Evolutionary conservation across 2,329 filamentous ascomycete species (phyloP).

Genomic region (Alternaria infectoria): DNA sequence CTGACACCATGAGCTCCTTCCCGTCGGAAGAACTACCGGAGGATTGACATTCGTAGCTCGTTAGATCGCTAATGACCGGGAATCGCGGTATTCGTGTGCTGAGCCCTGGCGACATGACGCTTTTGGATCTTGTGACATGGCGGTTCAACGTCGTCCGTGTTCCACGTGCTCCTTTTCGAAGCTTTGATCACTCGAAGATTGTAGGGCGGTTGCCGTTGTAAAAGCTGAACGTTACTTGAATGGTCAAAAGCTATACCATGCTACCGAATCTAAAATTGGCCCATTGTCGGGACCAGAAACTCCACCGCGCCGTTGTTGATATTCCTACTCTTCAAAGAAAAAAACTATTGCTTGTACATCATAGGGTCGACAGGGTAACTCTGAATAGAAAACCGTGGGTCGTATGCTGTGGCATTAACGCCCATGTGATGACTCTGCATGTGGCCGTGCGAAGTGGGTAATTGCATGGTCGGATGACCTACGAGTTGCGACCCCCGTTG

Average conservation of each 20-base stretch:
- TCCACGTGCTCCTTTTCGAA: conserved; percentile 2
- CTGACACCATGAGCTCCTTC: conserved; percentile 7
- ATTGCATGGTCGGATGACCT: conserved; percentile 28
- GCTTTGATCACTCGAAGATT: conserved; percentile 10
- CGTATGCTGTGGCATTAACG: conserved; percentile 38
- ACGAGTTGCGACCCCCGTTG: conserved; percentile 35
- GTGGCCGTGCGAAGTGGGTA: conserved; percentile 35
- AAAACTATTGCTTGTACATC: conserved; percentile 39
- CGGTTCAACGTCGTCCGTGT: conserved; percentile 2
- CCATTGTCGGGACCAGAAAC: background rate
- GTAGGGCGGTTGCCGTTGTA: conserved; percentile 3
- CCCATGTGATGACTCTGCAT: conserved; percentile 42
- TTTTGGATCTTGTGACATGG: conserved; percentile 2
- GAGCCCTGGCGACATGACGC: background rate
- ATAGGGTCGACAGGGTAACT: conserved; percentile 46
- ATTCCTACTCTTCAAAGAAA: background rate
- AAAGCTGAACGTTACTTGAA: conserved; percentile 10
- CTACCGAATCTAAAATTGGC: conserved; percentile 12
- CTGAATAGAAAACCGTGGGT: conserved; percentile 41
- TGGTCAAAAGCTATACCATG: conserved; percentile 16
- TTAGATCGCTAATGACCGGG: conserved; percentile 1
- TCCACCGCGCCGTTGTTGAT: conserved; percentile 1
- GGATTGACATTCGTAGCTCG: conserved; percentile 5
- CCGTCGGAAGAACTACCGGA: conserved; percentile 13
- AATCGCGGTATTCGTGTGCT: conserved; percentile 5